Percentiles rank a stretch among this genome's conserved stretches.
Evolutionary conservation across 495 filamentous ascomycete species (phyloP).

Genomic region (Beverwykella pulmonaria): DNA sequence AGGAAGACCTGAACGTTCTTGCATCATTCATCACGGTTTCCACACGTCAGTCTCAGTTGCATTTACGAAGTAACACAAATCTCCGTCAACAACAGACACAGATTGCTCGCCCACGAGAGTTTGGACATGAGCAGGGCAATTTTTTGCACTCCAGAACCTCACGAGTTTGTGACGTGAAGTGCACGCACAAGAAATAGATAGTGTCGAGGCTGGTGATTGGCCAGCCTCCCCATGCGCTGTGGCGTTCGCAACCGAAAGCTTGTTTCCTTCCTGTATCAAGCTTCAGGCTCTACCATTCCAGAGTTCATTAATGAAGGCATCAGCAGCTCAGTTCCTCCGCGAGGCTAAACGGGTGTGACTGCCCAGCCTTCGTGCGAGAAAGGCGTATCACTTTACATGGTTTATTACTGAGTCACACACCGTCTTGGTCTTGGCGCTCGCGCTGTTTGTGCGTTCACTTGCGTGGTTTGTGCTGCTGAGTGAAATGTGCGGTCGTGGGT

Average conservation of each 20-base stretch:
- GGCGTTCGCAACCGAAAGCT: neutral
- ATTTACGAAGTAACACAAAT: too few species aligned
- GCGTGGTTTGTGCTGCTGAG: slow-evolving; percentile 14
- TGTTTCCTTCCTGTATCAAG: neutral
- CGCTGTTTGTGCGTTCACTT: slow-evolving; percentile 21
- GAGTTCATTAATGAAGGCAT: neutral
- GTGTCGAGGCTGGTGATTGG: neutral
- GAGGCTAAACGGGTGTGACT: neutral
- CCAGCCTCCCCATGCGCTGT: neutral
- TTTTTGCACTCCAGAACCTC: too few species aligned
- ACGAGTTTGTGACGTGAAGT: too few species aligned
- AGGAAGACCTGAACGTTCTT: too few species aligned
- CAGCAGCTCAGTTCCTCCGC: neutral
- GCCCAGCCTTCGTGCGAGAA: neutral
- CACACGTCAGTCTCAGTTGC: too few species aligned
- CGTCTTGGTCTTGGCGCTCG: neutral
- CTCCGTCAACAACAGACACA: too few species aligned
- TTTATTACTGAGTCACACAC: neutral
- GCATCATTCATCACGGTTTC: too few species aligned
- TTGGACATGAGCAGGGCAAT: too few species aligned
- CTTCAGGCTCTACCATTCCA: neutral
- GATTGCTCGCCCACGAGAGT: too few species aligned
- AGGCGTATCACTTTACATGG: neutral
- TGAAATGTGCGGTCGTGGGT: slow-evolving; percentile 14
- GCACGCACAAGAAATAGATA: neutral